Evolutionary conservation across 2,329 filamentous ascomycete genomes (phyloP).

Genomic region (Pestalotiopsis sp.): DNA sequence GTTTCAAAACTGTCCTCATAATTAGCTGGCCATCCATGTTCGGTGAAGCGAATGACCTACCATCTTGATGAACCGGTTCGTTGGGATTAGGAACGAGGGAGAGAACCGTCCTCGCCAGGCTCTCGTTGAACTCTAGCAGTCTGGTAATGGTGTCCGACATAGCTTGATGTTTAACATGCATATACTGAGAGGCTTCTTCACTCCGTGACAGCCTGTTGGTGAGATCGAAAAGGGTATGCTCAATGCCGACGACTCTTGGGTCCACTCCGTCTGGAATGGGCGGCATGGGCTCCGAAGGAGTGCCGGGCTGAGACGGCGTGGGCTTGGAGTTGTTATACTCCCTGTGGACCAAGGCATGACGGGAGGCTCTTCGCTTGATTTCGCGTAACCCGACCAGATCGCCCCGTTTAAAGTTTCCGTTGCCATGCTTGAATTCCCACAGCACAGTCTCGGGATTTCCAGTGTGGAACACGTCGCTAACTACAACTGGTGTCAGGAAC

Average conservation of each 20-base stretch:
- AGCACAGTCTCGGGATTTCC: conserved; percentile 90
- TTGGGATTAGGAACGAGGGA: conserved; percentile 76
- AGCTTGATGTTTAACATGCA: conserved; percentile 80
- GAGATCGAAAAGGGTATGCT: conserved; percentile 83
- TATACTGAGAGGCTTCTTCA: conserved; percentile 79
- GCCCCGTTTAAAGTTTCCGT: conserved; percentile 94
- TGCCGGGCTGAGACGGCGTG: conserved; percentile 76
- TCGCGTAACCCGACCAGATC: conserved; percentile 89
- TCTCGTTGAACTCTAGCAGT: conserved; percentile 76
- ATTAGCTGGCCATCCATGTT: conserved; percentile 27
- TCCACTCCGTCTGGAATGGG: conserved; percentile 75
- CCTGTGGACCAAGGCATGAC: conserved; percentile 90
- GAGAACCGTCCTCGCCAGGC: conserved; percentile 76
- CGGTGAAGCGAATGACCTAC: conserved; percentile 54
- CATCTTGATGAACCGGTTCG: conserved; percentile 77
- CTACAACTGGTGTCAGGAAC: conserved; percentile 48
- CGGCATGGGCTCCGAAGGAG: conserved; percentile 81
- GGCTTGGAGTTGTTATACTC: conserved; percentile 84
- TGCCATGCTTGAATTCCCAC: conserved; percentile 99
- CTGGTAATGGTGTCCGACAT: conserved; percentile 80
- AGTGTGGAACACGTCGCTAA: conserved; percentile 97
- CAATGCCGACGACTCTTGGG: conserved; percentile 72
- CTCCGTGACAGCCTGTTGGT: conserved; percentile 75
- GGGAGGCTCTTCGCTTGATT: conserved; percentile 91
- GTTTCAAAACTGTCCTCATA: conserved; percentile 47